Percentiles rank a stretch among this genome's conserved stretches.
These are phyloP conservation scores for Choiromyces venosus DNA, from an alignment of 495 filamentous ascomycete species.

Conservation along the genomic window DNA sequence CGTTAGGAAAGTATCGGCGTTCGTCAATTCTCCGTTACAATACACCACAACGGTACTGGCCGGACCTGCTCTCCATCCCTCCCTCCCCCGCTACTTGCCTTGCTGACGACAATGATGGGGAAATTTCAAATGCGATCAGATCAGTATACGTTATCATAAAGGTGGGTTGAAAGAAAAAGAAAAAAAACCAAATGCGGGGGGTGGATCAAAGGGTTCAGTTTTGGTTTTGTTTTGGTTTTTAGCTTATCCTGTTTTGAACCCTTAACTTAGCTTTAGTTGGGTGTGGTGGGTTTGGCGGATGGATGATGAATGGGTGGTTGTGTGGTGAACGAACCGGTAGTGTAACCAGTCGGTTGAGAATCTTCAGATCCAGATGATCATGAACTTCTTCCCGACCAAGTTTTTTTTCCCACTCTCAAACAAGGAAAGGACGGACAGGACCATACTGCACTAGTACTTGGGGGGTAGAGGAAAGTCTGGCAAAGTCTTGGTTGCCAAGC, in stretches of 20 bases:
- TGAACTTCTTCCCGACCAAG: not conserved
- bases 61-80: not conserved
- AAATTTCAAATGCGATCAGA: not conserved
- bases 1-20: not conserved
- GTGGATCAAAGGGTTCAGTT: not conserved
- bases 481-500: no score
- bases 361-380: not conserved
- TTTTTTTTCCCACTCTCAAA: not conserved
- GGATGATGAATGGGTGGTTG: not conserved
- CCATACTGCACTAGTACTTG: no score
- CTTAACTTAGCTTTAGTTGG: not conserved
- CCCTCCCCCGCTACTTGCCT: not conserved
- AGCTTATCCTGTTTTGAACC: not conserved
- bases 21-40: not conserved
- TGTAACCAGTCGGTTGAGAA: not conserved
- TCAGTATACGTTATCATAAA: not conserved
- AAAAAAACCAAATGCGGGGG: not conserved
- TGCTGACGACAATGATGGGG: not conserved
- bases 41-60: not conserved
- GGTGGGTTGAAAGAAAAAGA: not conserved
- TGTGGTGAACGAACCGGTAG: not conserved
- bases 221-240: not conserved
- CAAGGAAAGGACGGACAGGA: not conserved
- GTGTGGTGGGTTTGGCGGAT: no score
- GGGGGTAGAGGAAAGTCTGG: no score